Evolutionary conservation across 495 filamentous ascomycete genomes (phyloP).

Genomic region (Penicillium pulvis): DNA sequence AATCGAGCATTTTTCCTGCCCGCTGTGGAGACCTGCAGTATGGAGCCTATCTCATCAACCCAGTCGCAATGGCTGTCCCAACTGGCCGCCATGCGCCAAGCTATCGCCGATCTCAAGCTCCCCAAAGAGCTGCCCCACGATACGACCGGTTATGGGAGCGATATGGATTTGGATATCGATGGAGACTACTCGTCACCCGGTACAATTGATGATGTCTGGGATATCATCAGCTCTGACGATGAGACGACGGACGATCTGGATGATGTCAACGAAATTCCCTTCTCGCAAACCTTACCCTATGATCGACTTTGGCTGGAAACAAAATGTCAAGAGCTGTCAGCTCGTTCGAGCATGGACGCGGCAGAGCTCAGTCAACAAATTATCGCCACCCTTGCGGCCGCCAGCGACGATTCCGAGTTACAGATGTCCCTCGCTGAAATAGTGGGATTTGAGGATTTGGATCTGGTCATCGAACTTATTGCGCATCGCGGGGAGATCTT

Average conservation of each 20-base stretch:
- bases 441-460: constrained; percentile 87
- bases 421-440: constrained; percentile 90
- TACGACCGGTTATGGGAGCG: constrained; percentile 52
- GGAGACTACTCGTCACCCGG: constrained; percentile 62
- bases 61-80: constrained; percentile 74
- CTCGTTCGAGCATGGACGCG: constrained; percentile 60
- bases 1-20: background rate
- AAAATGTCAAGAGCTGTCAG: constrained; percentile 62
- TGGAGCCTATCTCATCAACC: constrained; percentile 37
- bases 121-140: constrained; percentile 46
- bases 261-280: constrained; percentile 21
- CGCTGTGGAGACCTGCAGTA: constrained; percentile 13
- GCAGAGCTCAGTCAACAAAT: constrained; percentile 70
- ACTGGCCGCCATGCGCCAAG: constrained; percentile 69
- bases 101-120: constrained; percentile 69
- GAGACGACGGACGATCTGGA: constrained; percentile 56
- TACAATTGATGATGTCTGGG: constrained; percentile 83
- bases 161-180: constrained; percentile 61
- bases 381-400: constrained; percentile 63
- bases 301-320: constrained; percentile 62
- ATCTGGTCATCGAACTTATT: constrained; percentile 84
- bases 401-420: constrained; percentile 74
- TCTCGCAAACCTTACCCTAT: constrained; percentile 29
- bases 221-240: constrained; percentile 75
- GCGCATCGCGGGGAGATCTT: constrained; percentile 68